Evolutionary conservation across 139 green algal species (phyloP).

Genomic region (Monoraphidium neglectum): DNA sequence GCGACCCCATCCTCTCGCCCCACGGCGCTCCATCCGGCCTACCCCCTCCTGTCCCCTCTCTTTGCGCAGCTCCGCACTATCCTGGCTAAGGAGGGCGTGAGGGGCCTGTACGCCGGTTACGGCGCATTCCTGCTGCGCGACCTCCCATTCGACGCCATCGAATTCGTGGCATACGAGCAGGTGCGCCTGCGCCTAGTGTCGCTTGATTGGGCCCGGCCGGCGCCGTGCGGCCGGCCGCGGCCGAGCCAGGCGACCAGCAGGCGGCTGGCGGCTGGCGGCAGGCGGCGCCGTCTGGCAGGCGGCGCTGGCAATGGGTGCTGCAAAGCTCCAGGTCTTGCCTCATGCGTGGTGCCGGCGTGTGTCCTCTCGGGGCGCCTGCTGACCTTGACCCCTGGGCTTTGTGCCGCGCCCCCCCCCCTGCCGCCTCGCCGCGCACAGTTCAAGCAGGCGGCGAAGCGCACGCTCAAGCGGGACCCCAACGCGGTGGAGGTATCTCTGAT

Average conservation of each 20-base stretch:
- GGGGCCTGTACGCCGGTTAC: constrained; percentile 94
- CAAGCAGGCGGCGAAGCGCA: constrained; percentile 22
- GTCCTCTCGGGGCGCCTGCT: too few species aligned
- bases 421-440: constrained; percentile 13
- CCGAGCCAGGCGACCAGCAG: too few species aligned
- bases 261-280: too few species aligned
- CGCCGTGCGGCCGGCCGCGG: too few species aligned
- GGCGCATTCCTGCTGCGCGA: constrained; percentile 97
- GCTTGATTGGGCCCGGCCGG: too few species aligned
- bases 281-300: too few species aligned
- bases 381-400: too few species aligned
- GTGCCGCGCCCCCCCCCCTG: constrained; percentile 3
- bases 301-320: too few species aligned
- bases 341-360: too few species aligned
- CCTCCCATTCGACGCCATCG: constrained; percentile 98
- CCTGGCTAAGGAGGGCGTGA: constrained; percentile 72
- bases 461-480: constrained; percentile 58
- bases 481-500: constrained; percentile 65
- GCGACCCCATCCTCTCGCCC: too few species aligned
- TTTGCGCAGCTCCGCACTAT: constrained; percentile 68
- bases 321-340: too few species aligned
- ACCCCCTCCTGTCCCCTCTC: not conserved
- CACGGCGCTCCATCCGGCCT: too few species aligned
- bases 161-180: constrained; percentile 94
- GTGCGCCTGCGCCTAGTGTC: constrained; percentile 43